A percentile compares a stretch with the other conserved stretches of the same genome.
Conservation (phyloP, 257 asterid genomes). For the Thymus mandschuricus region DNA sequence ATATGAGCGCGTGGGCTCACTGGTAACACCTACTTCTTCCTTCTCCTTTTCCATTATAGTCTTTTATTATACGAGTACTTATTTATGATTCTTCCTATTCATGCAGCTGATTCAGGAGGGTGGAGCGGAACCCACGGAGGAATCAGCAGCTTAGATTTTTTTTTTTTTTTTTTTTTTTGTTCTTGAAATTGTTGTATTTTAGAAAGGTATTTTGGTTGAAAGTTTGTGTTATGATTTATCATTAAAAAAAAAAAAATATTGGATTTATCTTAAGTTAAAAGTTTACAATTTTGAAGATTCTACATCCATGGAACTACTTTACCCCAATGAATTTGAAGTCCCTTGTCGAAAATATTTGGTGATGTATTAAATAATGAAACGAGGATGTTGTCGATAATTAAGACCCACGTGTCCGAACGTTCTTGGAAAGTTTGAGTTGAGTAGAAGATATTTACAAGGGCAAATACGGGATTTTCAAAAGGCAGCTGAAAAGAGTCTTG, state of each 20-base stretch:
- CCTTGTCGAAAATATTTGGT: no score
- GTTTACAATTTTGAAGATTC: background rate
- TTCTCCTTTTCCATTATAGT: background rate
- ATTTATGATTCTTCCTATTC: background rate
- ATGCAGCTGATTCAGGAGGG: constrained; percentile 71
- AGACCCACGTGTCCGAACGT: background rate
- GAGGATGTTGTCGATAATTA: background rate
- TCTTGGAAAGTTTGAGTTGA: background rate
- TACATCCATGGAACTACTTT: no score
- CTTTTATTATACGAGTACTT: no score
- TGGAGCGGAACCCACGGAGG: constrained; percentile 32
- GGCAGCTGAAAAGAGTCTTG: background rate
- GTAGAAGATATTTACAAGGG: background rate
- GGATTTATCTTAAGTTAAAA: background rate
- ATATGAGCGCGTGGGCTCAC: constrained; percentile 84
- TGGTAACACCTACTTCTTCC: constrained; percentile 52
- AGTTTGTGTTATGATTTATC: background rate
- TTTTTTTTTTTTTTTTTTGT: no score
- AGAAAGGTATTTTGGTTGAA: background rate
- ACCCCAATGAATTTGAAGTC: no score
- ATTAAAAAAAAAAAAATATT: no score
- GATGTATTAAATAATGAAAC: no score
- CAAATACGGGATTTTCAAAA: background rate
- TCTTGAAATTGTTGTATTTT: background rate
- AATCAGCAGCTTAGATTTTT: background rate